Base-by-base conservation (phyloP, 352 stramenopile species). In the Phytophthora tentaculata region DNA sequence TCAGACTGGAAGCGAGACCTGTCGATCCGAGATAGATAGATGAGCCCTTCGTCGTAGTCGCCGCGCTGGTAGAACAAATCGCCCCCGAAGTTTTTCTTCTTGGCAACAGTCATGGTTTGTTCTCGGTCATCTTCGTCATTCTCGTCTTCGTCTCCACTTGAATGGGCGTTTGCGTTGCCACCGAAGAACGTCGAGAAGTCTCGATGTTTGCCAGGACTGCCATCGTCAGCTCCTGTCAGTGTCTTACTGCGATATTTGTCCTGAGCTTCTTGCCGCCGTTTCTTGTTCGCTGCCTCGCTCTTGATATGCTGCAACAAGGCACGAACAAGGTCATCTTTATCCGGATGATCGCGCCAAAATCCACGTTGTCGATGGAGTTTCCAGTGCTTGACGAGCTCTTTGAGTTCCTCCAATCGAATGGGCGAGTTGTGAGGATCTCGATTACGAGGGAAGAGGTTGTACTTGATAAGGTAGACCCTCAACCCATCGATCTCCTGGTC, bases 381-480 rank as follows among this genome's bases (percentile, higher is more conserved):
- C 89, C 91, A 97, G 71, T 95, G 84, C 60, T 96, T 94, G 14
- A 97, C 90, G 10, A 97, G 77, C 62, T 97, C 92, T 69, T 97
- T 97, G 44, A 97, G 83, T 75, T 97, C 89, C 47, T 97, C 90
- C 22, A 94, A 69, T 43, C 85, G 84, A 70, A 95, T 96, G 23
- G 84, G 87, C 45, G 86, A 95, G 78, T 95, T 96, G 55, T 94
- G 73, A 2, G 86, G 86, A 69, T 94, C 88, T 16, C 87, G 83
- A 43, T 94, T 94, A 35, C 83, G 84, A 37, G 85, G 86, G 61
- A 96, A 95, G 50, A 95, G 77, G 52, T 95, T 92, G 76, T 92
- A 93, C 68, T 96, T 96, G 74, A 96, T 90, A 22, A 96, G 69
- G 54, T 95, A 93, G 41, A 88, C 84, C 54, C 88, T 81, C 19